Base-by-base conservation (phyloP, 1,284 basidiomycete genomes). In the Fomitiporia mediterranea region DNA sequence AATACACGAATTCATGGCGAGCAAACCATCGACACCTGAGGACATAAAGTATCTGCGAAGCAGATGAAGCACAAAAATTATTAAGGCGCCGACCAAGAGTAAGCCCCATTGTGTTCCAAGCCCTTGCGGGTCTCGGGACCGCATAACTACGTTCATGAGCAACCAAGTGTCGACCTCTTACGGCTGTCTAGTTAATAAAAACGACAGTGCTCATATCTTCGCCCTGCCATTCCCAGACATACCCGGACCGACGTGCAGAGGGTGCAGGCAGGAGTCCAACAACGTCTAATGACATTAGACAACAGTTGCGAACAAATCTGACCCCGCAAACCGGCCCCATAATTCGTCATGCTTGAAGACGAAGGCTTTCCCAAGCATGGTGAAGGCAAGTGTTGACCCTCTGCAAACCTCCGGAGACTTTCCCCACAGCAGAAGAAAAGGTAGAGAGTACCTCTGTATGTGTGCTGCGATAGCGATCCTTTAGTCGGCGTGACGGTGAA, bases 101-200 rank as follows among this genome's bases (percentile, higher is more conserved):
- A 84, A 90, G 87, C 87, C 87, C 88, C 87, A 89, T 90, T 89
- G 79, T 77, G 87, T 89, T 88, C 64, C 63, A 51, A 53, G 48
- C 53, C 55, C 34, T 43, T 58, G 38, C 54, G 43, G 62, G 57
- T 27, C 25, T 60, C 70, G 74, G 74, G 62, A 79, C 83, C 87
- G 86, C 81, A 90, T 90, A 81, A 88, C 87, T 90, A 67, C 89
- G 72, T 76, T 82, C 83, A 90, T 86, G 87, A 90, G 88, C 80
- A 90, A 88, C 82, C 55, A 66, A 72, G 67, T 75, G 75, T 66
- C 69, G 62, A 65, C 68, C 64, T 70, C 70, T 64, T 56, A 54
- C 54, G 53, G 61, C 37, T 55, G 63, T 68, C 55, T 58, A 60
- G 67, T 65, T 71, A 68, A 70, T n/a, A 76, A 70, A 79, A 72